phyloP scores from a whole-genome alignment of 108 stramenopile species.

The Discostella pseudostelligera region DNA sequence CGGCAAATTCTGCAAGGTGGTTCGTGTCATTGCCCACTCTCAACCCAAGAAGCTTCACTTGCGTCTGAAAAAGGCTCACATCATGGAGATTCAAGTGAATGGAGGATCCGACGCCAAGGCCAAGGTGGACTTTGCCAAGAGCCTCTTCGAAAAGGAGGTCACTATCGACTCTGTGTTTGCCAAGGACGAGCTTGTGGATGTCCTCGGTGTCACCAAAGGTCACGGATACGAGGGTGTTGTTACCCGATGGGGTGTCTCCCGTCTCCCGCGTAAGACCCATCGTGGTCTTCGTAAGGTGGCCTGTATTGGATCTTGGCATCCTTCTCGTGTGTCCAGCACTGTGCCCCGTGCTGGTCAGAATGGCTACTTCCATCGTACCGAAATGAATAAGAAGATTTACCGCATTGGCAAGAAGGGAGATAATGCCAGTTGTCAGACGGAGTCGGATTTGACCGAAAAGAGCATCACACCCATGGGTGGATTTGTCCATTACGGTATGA shows the following conservation, averaged over 20 bases:
- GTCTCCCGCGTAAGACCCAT: conserved; percentile 99
- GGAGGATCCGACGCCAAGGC: conserved; percentile 93
- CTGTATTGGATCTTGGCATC: conserved; percentile 99
- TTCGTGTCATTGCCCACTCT: conserved; percentile 99
- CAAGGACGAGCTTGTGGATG: conserved; percentile 96
- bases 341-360: conserved; percentile 99
- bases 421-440: conserved; percentile 91
- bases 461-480: conserved; percentile 99
- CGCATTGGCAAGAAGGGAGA: conserved; percentile 98
- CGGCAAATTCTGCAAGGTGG: conserved; percentile 96
- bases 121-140: conserved; percentile 99
- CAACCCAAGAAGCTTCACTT: conserved; percentile 97
- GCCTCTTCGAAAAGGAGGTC: conserved; percentile 97
- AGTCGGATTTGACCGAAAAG: conserved; percentile 98
- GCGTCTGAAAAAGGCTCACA: conserved; percentile 98
- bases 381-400: conserved; percentile 99
- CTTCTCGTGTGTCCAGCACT: conserved; percentile 95
- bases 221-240: conserved; percentile 98
- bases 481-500: conserved; percentile 95
- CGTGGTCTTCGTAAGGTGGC: conserved; percentile 99
- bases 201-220: conserved; percentile 97
- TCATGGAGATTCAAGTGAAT: conserved; percentile 99
- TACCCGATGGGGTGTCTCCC: conserved; percentile 99
- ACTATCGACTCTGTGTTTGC: conserved; percentile 93
- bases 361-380: conserved; percentile 99